phyloP scores from a whole-genome alignment of 176 grass and related monocot genomes.

The sorghum (Sorghum bicolor) region Sorghum_bicolor_NCBIv3 NC_012879.2:46094501-46095000 shows the following conservation, averaged over 20 bases:
- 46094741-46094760: neutral
- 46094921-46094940: neutral
- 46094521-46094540: conserved; percentile 1
- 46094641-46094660: neutral
- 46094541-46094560: conserved; percentile 4
- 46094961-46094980: conserved; percentile 30
- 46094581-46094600: neutral
- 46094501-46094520: neutral
- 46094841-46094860: neutral
- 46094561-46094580: conserved; percentile 16
- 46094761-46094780: neutral
- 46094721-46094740: neutral
- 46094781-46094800: neutral
- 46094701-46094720: neutral
- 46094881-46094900: conserved; percentile 8
- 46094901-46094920: neutral
- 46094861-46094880: conserved; percentile 41
- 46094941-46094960: neutral
- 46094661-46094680: neutral
- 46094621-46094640: conserved; percentile 40
- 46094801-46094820: conserved; percentile 36
- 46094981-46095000: conserved; percentile 7
- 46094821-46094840: conserved; percentile 38
- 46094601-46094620: conserved; percentile 27
- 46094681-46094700: neutral